A percentile compares a stretch with the other conserved stretches of the same genome.
Evolutionary conservation across 768 basidiomycete genomes (phyloP).

Genomic region (Tylopilus intermedius): DNA sequence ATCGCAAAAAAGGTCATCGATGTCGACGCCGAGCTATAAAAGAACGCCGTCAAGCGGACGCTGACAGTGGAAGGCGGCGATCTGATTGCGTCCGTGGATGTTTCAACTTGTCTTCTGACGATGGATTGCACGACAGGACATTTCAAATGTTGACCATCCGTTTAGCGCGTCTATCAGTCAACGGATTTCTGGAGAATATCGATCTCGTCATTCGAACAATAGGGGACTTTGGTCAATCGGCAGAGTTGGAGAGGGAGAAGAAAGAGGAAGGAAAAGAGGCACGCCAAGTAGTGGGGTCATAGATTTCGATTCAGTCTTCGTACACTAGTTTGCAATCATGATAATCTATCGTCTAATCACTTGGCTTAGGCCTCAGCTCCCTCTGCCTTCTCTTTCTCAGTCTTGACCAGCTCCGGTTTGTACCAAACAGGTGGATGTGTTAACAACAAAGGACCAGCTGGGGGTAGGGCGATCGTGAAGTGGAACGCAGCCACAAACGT

Average conservation of each 20-base stretch:
- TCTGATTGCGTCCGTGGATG: slow-evolving; percentile 65
- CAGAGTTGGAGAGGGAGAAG: slow-evolving; percentile 28
- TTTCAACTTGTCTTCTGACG: slow-evolving; percentile 2
- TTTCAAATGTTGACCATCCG: slow-evolving; percentile 79
- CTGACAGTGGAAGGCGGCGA: slow-evolving; percentile 61
- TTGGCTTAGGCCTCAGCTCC: slow-evolving; percentile 36
- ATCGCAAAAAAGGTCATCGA: slow-evolving; percentile 82
- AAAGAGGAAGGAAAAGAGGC: not conserved
- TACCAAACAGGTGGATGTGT: slow-evolving; percentile 91
- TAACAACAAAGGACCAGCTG: slow-evolving; percentile 83
- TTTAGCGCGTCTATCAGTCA: slow-evolving; percentile 76
- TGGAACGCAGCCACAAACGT: slow-evolving; percentile 94
- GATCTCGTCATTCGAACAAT: slow-evolving; percentile 82
- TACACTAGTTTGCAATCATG: too few species aligned
- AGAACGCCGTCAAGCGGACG: slow-evolving; percentile 70
- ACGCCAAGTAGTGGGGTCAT: slow-evolving; percentile 5
- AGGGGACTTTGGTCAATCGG: slow-evolving; percentile 71
- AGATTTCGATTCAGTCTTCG: slow-evolving; percentile 9
- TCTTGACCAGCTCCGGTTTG: slow-evolving; percentile 85
- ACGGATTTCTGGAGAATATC: slow-evolving; percentile 85
- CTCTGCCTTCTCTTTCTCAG: slow-evolving; percentile 77
- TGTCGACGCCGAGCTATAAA: slow-evolving; percentile 83
- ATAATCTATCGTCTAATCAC: slow-evolving; percentile 19
- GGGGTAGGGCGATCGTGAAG: slow-evolving; percentile 91
- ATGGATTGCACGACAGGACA: slow-evolving; percentile 38